Evolutionary conservation across 371 early-diverging fungal genomes (phyloP).

Genomic region (Actinomortierella ambigua): DNA sequence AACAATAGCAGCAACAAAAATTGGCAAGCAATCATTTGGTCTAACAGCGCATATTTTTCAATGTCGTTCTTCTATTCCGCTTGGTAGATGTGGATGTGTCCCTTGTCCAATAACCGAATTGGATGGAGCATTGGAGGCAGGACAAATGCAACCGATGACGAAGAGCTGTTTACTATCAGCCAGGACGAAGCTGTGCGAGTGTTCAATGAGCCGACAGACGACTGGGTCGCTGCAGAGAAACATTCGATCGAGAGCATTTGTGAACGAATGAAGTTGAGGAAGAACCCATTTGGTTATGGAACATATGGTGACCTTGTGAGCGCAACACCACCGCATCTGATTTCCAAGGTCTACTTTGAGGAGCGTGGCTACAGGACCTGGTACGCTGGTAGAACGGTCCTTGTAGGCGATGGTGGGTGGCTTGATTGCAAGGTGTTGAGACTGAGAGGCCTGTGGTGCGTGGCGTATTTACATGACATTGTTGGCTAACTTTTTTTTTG

Average conservation of each 20-base stretch:
- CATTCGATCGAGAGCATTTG: slow-evolving; percentile 43
- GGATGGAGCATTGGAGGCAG: slow-evolving; percentile 43
- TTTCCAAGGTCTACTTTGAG: slow-evolving; percentile 44
- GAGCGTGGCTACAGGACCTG: slow-evolving; percentile 41
- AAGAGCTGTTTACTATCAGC: slow-evolving; percentile 30
- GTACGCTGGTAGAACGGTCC: slow-evolving; percentile 41
- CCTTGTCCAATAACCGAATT: slow-evolving; percentile 32
- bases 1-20: background rate
- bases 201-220: slow-evolving; percentile 15
- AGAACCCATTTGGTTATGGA: slow-evolving; percentile 35
- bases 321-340: slow-evolving; percentile 25
- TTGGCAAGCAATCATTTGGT: background rate
- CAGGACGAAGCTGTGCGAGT: slow-evolving; percentile 27
- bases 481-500: background rate
- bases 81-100: slow-evolving; percentile 44
- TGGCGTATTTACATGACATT: background rate
- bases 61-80: background rate
- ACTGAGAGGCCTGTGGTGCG: background rate
- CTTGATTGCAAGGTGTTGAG: background rate
- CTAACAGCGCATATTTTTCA: background rate
- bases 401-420: slow-evolving; percentile 43
- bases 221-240: slow-evolving; percentile 36
- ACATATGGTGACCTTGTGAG: slow-evolving; percentile 42
- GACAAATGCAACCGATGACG: slow-evolving; percentile 19
- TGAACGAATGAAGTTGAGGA: slow-evolving; percentile 24